These are phyloP conservation scores for Paramecium biaurelia DNA, from an alignment of 73 alveolate genomes.

Conservation along the genomic window DNA sequence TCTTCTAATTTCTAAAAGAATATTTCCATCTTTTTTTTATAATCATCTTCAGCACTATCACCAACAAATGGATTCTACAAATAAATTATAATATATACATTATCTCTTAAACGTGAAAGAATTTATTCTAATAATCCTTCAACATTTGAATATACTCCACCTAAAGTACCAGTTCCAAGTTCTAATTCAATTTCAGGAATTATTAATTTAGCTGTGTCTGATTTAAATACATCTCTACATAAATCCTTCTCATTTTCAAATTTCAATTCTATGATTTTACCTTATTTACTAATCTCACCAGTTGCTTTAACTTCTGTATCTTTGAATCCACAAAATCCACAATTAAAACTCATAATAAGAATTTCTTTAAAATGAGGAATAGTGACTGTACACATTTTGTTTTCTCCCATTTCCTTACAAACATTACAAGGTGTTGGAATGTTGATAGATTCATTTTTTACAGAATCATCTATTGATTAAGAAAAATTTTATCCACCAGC, in stretches of 20 bases:
- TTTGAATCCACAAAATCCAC: conserved; percentile 94
- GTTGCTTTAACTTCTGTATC: conserved; percentile 94
- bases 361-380: conserved; percentile 97
- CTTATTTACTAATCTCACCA: conserved; percentile 73
- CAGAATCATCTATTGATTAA: conserved; percentile 65
- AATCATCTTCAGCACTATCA: conserved; percentile 68
- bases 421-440: conserved; percentile 73
- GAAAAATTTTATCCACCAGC: conserved; percentile 68
- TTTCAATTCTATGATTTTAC: conserved; percentile 29
- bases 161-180: conserved; percentile 85
- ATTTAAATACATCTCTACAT: conserved; percentile 92
- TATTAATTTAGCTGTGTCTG: conserved; percentile 83
- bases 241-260: conserved; percentile 80
- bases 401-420: conserved; percentile 70
- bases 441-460: conserved; percentile 66
- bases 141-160: conserved; percentile 92
- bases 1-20: conserved; percentile 79
- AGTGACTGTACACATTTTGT: conserved; percentile 85
- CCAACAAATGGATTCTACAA: conserved; percentile 81
- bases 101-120: conserved; percentile 6
- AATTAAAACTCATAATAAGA: conserved; percentile 92
- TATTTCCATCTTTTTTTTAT: conserved; percentile 63
- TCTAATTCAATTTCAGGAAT: conserved; percentile 97
- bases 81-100: background rate
- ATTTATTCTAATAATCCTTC: conserved; percentile 89